Evolutionary conservation across 106 monocot genomes (phyloP), one percentile per base, ranked within the genome.

Genomic region (Dendrobium officinale): DNA sequence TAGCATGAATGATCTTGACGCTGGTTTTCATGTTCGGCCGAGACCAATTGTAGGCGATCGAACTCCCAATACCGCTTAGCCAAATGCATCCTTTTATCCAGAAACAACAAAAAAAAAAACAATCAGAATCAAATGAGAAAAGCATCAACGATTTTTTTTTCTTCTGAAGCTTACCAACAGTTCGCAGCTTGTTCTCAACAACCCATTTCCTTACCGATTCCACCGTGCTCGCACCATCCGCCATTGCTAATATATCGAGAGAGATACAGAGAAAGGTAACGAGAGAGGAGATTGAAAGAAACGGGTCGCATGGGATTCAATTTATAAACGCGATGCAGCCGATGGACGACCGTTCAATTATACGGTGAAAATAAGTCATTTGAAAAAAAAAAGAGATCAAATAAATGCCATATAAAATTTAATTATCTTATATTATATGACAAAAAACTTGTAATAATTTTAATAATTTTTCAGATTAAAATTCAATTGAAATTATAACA

Each of bases 1-100:
- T 93, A 9, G 93, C 93, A 22, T 93, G 93, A 72, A 93, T 93
- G 85, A 93, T 91, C 87, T 93, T 93, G 66, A 93, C 93, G 80
- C 93, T 93, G 20, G 89, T 81, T 75, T 93, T 93, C 93, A 93
- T 93, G 33, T 82, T 85, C 9, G 93, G 89, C 80, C 75, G 80
- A 20, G 93, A 91, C 91, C 91, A 93, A 44, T 91, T 93, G 87
- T 93, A 93, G 42, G 93, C 93, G 72, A 91, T 82, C 56, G 93
- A 93, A 48, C 86, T 81, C 80, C 81, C 85, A 67, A 93, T 83
- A 17, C 89, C 91, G 78, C 87, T 88, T 33, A 91, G 82, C 93
- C 93, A 93, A 29, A 93, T 85, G 56, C 85, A 84, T 17, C 89
- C 93, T 91, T 78, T 42, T 19, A 73, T 51, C 42, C 55, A 9